Conservation (phyloP, 2,329 filamentous ascomycete species). For the Colletotrichum navitas region DNA sequence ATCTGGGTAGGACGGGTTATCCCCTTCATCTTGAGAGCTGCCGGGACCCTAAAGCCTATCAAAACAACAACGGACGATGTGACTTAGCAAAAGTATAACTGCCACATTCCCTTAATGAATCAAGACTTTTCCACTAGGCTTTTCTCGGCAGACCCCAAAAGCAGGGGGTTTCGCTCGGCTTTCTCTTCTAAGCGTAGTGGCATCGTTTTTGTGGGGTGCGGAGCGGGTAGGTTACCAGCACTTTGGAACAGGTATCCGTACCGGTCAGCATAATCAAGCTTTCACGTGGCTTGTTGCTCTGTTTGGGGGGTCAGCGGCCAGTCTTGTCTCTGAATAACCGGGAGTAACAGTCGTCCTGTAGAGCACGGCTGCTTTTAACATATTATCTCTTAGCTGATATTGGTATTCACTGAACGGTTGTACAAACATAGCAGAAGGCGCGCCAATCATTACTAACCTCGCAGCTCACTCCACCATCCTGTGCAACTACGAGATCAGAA, state of each 20-base stretch:
- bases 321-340: background rate
- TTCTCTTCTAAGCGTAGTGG: slow-evolving; percentile 8
- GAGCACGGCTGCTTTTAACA: background rate
- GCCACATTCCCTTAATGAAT: slow-evolving; percentile 3
- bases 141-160: background rate
- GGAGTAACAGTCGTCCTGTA: no score
- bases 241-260: slow-evolving; percentile 21
- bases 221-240: slow-evolving; percentile 22
- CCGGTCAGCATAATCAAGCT: background rate
- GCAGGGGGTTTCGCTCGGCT: background rate
- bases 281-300: background rate
- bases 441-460: background rate
- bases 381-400: background rate
- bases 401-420: background rate
- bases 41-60: slow-evolving; percentile 5
- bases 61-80: background rate
- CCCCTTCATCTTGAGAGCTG: slow-evolving; percentile 10
- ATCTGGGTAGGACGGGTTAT: background rate
- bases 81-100: slow-evolving; percentile 26
- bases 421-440: background rate
- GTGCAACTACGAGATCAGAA: background rate
- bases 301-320: no score
- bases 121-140: slow-evolving; percentile 2
- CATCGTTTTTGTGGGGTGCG: slow-evolving; percentile 10
- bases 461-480: background rate